Evolutionary conservation across 495 filamentous ascomycete species (phyloP).

Genomic region (Penicillium canescens): DNA sequence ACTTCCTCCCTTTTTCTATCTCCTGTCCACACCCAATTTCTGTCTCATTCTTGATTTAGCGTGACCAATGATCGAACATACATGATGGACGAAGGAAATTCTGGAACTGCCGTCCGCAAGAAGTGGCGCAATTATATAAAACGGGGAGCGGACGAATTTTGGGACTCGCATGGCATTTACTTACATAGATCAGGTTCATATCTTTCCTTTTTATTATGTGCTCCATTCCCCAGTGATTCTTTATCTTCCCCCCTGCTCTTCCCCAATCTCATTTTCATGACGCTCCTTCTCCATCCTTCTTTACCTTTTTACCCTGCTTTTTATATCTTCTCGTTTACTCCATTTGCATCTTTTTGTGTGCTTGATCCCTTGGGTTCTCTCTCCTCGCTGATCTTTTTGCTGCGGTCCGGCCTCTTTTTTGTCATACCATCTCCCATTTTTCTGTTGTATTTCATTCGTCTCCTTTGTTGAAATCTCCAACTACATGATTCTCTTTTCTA

Average conservation of each 20-base stretch:
- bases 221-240: slow-evolving; percentile 12
- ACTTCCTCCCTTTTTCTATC: slow-evolving; percentile 1
- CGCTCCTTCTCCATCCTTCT: slow-evolving; percentile 21
- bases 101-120: slow-evolving; percentile 41
- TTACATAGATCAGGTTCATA: slow-evolving; percentile 48
- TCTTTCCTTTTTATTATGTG: slow-evolving; percentile 30
- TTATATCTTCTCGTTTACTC: slow-evolving; percentile 19
- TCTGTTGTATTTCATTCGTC: slow-evolving; percentile 38
- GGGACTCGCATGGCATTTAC: slow-evolving; percentile 47
- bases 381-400: slow-evolving; percentile 25
- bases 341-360: slow-evolving; percentile 19
- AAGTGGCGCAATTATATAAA: slow-evolving; percentile 49
- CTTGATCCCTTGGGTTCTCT: slow-evolving; percentile 19
- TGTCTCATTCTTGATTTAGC: slow-evolving; percentile 50
- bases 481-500: slow-evolving; percentile 37
- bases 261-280: slow-evolving; percentile 14
- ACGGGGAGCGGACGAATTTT: slow-evolving; percentile 47
- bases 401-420: slow-evolving; percentile 27
- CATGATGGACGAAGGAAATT: slow-evolving; percentile 47
- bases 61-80: slow-evolving; percentile 53
- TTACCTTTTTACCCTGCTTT: slow-evolving; percentile 11
- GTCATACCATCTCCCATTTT: slow-evolving; percentile 40
- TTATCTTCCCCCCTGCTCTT: slow-evolving; percentile 9
- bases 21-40: slow-evolving; percentile 24
- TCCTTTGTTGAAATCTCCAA: slow-evolving; percentile 38